Evolutionary conservation across 441 rosid species (phyloP).

Genomic region (Isatis lusitanica): DNA sequence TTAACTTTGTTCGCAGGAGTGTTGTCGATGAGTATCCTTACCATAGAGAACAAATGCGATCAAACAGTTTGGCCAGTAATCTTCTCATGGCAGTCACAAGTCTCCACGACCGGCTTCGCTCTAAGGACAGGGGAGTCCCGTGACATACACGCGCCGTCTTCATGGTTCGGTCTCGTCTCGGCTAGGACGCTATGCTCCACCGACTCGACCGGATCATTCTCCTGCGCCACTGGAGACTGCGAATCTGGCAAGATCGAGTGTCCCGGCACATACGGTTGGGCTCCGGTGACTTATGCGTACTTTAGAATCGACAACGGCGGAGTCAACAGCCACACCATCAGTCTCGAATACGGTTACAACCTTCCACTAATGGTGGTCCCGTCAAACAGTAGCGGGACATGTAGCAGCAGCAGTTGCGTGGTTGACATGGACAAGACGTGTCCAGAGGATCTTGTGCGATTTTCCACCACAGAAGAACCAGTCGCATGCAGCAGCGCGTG

Average conservation of each 20-base stretch:
- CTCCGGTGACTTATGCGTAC: constrained; percentile 23
- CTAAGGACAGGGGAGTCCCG: constrained; percentile 12
- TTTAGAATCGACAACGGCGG: constrained; percentile 25
- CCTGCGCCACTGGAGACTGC: constrained; percentile 40
- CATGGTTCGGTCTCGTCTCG: background rate
- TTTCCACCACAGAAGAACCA: background rate
- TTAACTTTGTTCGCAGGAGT: background rate
- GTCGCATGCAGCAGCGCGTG: constrained; percentile 51
- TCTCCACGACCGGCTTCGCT: constrained; percentile 37
- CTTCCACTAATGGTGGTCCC: constrained; percentile 35
- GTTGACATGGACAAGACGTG: constrained; percentile 35
- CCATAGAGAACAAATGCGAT: constrained; percentile 27
- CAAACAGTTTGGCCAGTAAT: constrained; percentile 27
- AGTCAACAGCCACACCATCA: constrained; percentile 33
- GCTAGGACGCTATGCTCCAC: constrained; percentile 32
- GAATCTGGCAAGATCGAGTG: constrained; percentile 38
- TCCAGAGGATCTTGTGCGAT: constrained; percentile 34
- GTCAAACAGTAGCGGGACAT: background rate
- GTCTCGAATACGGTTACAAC: constrained; percentile 50
- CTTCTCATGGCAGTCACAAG: constrained; percentile 3
- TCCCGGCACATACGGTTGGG: constrained; percentile 29
- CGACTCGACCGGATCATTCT: constrained; percentile 23
- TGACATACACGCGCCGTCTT: constrained; percentile 1
- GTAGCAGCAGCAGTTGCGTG: background rate
- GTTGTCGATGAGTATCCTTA: constrained; percentile 6